phyloP scores from a whole-genome alignment of 371 early-diverging fungal genomes.

The Mortierella sp. region DNA sequence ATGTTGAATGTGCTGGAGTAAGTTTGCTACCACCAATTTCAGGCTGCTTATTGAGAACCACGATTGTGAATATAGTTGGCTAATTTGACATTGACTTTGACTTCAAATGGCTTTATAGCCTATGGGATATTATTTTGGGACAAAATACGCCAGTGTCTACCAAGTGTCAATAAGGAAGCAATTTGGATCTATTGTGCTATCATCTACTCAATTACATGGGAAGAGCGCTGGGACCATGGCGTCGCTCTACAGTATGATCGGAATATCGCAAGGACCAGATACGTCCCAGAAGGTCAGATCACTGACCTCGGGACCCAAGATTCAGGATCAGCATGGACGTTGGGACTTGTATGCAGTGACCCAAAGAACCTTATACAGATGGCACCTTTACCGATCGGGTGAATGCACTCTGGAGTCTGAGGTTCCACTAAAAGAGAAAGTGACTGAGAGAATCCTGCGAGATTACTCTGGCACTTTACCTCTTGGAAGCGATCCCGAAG shows the following conservation, averaged over 20 bases:
- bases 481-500: slow-evolving; percentile 32
- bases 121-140: slow-evolving; percentile 41
- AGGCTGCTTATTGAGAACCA: background rate
- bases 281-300: slow-evolving; percentile 34
- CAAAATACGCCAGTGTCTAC: slow-evolving; percentile 26
- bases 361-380: slow-evolving; percentile 29
- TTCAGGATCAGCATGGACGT: slow-evolving; percentile 34
- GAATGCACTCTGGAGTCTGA: slow-evolving; percentile 31
- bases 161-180: slow-evolving; percentile 39
- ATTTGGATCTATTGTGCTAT: slow-evolving; percentile 20
- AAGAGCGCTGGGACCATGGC: slow-evolving; percentile 31
- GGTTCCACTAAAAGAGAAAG: slow-evolving; percentile 20
- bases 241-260: slow-evolving; percentile 43
- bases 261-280: slow-evolving; percentile 28
- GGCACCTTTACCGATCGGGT: slow-evolving; percentile 41
- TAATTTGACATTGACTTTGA: background rate
- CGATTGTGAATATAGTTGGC: background rate
- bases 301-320: slow-evolving; percentile 44
- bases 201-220: slow-evolving; percentile 19
- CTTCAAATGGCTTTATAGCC: slow-evolving; percentile 18
- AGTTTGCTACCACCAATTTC: background rate
- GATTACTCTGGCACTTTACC: slow-evolving; percentile 25
- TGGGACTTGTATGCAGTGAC: slow-evolving; percentile 51
- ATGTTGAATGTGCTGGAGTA: slow-evolving; percentile 51
- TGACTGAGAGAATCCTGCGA: slow-evolving; percentile 28